phyloP scores from a whole-genome alignment of 2,329 filamentous ascomycete species.

The Pestalotiopsis sp. region DNA sequence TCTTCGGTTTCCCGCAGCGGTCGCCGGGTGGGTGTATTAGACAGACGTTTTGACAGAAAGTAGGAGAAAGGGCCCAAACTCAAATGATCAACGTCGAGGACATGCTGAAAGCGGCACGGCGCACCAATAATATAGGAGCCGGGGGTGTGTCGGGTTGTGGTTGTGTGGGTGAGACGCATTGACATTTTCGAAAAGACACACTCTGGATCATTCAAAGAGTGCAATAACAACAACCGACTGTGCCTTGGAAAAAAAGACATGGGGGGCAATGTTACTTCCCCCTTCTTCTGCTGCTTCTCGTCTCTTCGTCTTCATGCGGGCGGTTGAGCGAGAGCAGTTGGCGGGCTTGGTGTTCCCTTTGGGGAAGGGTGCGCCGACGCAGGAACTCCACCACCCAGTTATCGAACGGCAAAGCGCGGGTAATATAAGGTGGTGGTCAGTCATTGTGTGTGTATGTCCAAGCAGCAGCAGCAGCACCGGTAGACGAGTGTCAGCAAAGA shows the following conservation, averaged over 20 bases:
- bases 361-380: background rate
- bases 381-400: background rate
- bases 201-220: no score
- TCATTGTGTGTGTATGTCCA: no score
- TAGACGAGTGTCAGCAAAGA: background rate
- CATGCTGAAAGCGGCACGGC: background rate
- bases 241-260: no score
- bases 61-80: background rate
- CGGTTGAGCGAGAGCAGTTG: background rate
- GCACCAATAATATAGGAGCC: background rate
- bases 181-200: background rate
- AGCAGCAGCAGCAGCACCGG: no score
- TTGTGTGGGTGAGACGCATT: background rate
- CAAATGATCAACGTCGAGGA: background rate
- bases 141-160: background rate
- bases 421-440: background rate
- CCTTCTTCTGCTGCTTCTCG: no score
- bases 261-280: no score
- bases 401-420: background rate
- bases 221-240: no score
- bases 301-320: background rate
- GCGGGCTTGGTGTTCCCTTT: background rate
- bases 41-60: no score
- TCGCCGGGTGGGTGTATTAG: no score
- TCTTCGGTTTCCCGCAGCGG: no score